Evolutionary conservation across 2,329 filamentous ascomycete species (phyloP).

Genomic region (Ophiostoma sp.): DNA sequence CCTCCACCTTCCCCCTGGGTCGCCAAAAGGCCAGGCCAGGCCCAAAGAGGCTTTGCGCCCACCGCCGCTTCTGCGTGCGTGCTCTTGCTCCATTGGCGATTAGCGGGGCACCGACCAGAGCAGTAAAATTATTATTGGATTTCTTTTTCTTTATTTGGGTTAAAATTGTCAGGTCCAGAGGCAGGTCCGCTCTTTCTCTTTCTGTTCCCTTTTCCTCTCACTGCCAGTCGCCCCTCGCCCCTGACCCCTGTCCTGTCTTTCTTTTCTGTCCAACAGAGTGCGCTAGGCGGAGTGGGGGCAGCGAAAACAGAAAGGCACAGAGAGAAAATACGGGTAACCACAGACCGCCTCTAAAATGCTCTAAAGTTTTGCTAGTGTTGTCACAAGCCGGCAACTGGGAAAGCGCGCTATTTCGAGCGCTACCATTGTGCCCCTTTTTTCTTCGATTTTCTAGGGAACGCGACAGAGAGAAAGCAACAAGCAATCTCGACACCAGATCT

Average conservation of each 20-base stretch:
- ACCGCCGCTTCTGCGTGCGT: neutral
- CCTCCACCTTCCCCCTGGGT: neutral
- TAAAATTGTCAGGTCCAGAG: neutral
- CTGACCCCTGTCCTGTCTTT: constrained; percentile 7
- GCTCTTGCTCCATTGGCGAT: constrained; percentile 15
- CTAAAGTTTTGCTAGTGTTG: neutral
- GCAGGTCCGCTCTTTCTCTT: neutral
- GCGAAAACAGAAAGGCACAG: neutral
- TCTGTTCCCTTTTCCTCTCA: neutral
- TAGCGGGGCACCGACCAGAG: constrained; percentile 14
- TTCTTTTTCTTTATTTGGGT: constrained; percentile 6
- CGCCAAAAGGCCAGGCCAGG: neutral
- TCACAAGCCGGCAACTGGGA: constrained; percentile 5
- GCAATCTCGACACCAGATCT: neutral
- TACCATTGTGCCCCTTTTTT: neutral
- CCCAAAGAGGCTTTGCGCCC: neutral
- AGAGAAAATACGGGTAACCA: neutral
- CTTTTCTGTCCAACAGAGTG: neutral
- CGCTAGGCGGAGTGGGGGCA: constrained; percentile 14
- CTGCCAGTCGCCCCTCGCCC: constrained; percentile 1
- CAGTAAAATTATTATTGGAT: constrained; percentile 13
- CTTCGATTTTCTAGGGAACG: neutral
- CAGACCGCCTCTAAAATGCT: constrained; percentile 1
- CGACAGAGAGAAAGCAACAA: neutral
- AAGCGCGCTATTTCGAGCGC: neutral